Conservation (phyloP, 805 yeast genomes). For the Sugiyamaella floridensis region DNA sequence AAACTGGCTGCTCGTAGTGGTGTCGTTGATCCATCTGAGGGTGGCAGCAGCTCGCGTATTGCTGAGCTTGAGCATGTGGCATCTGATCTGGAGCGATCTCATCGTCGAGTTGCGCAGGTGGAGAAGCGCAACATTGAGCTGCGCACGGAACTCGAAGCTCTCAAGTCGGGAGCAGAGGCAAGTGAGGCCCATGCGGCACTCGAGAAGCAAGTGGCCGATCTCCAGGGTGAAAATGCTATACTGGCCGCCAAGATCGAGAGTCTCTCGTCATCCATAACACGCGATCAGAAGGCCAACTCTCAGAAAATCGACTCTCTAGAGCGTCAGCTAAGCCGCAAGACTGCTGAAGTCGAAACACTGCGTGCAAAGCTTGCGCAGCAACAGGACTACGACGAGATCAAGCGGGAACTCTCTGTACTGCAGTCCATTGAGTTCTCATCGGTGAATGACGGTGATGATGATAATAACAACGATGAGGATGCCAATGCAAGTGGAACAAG, state of each 20-base stretch:
- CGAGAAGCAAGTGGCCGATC: conserved; percentile 15
- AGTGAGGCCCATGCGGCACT: conserved; percentile 8
- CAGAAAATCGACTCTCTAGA: conserved; percentile 35
- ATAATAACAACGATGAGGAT: conserved; percentile 16
- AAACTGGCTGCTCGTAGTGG: conserved; percentile 29
- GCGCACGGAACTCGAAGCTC: conserved; percentile 54
- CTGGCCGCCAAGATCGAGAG: conserved; percentile 53
- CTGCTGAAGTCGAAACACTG: conserved; percentile 45
- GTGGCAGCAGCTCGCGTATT: conserved; percentile 15
- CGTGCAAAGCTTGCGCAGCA: conserved; percentile 44
- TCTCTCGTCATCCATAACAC: conserved; percentile 27
- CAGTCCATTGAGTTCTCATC: conserved; percentile 65
- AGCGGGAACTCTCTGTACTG: conserved; percentile 64
- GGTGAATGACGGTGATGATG: conserved; percentile 28
- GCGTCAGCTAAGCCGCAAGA: conserved; percentile 43
- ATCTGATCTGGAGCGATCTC: conserved; percentile 67
- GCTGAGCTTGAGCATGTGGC: conserved; percentile 56
- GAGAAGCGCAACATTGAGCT: conserved; percentile 74
- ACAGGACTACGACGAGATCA: conserved; percentile 73
- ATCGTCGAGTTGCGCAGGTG: conserved; percentile 58
- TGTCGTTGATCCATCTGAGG: conserved; percentile 13
- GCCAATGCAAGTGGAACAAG: not conserved
- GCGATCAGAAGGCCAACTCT: conserved; percentile 22
- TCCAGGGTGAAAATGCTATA: conserved; percentile 53
- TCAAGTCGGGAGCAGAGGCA: conserved; percentile 38